Conservation (phyloP, 2,329 filamentous ascomycete species). For the Acephala macrosclerotiorum region DNA sequence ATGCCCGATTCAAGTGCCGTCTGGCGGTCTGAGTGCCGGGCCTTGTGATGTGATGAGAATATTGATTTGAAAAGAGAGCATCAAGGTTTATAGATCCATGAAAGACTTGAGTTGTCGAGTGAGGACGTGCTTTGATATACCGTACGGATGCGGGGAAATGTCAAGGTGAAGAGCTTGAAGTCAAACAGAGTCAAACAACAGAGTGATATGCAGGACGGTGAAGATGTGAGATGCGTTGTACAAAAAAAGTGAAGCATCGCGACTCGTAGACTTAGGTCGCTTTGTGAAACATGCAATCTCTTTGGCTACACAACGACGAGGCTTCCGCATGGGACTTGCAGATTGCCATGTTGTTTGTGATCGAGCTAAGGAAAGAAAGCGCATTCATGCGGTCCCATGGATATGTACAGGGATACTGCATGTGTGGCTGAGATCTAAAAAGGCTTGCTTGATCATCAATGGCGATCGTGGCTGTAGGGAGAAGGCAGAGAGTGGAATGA, state of each 20-base stretch:
- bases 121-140: background rate
- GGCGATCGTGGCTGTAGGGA: constrained; percentile 13
- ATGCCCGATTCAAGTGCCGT: constrained; percentile 7
- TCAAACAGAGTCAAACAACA: background rate
- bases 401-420: constrained; percentile 13
- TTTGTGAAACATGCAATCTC: background rate
- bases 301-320: background rate
- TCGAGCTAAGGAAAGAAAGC: background rate
- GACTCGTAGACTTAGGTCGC: background rate
- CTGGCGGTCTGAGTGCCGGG: background rate
- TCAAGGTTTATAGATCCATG: background rate
- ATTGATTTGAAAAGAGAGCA: background rate
- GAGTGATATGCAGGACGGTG: background rate
- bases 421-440: constrained; percentile 20
- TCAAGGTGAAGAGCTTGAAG: too few species aligned
- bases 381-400: background rate
- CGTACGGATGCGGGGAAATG: background rate
- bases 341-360: constrained; percentile 16
- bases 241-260: background rate
- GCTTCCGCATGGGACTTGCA: constrained; percentile 4
- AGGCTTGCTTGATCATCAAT: constrained; percentile 21
- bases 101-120: background rate
- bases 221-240: constrained; percentile 6
- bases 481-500: background rate
- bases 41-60: background rate